These are phyloP conservation scores for Capniomyces stellatus DNA, from an alignment of 371 early-diverging fungal species.

Conservation along the genomic window DNA sequence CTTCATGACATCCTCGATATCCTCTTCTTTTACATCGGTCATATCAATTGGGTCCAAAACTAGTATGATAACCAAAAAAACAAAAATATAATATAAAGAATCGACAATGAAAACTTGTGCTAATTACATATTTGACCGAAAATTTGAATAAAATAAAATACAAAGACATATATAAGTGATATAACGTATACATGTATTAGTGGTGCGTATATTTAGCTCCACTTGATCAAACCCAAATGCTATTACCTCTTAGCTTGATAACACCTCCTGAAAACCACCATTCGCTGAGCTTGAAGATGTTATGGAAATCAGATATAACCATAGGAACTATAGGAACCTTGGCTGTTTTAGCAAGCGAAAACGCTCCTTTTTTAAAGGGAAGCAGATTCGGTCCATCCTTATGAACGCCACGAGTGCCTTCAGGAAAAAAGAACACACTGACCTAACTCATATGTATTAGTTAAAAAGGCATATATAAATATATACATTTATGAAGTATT, in stretches of 20 bases:
- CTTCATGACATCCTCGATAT: background rate
- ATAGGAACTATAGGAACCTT: slow-evolving; percentile 76
- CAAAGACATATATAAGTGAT: too few species aligned
- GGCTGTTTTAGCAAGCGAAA: slow-evolving; percentile 78
- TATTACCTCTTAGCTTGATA: background rate
- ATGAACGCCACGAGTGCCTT: slow-evolving; percentile 75
- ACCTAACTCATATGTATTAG: too few species aligned
- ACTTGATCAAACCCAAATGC: too few species aligned
- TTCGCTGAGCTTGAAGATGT: slow-evolving; percentile 42
- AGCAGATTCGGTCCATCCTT: slow-evolving; percentile 48
- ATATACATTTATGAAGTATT: too few species aligned
- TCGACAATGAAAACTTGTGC: too few species aligned
- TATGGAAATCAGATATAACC: slow-evolving; percentile 57
- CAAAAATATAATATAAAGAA: too few species aligned
- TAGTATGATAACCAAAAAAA: too few species aligned
- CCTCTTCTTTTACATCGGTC: background rate
- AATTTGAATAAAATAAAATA: too few species aligned
- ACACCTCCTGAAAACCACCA: slow-evolving; percentile 19
- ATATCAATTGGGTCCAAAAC: too few species aligned
- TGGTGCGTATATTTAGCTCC: too few species aligned
- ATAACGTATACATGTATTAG: too few species aligned
- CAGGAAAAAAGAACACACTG: slow-evolving; percentile 79
- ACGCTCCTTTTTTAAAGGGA: slow-evolving; percentile 86
- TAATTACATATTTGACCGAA: too few species aligned
- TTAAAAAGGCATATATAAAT: background rate